Base-by-base conservation (phyloP, 768 basidiomycete species). In the Rossbeevera mucosa region DNA sequence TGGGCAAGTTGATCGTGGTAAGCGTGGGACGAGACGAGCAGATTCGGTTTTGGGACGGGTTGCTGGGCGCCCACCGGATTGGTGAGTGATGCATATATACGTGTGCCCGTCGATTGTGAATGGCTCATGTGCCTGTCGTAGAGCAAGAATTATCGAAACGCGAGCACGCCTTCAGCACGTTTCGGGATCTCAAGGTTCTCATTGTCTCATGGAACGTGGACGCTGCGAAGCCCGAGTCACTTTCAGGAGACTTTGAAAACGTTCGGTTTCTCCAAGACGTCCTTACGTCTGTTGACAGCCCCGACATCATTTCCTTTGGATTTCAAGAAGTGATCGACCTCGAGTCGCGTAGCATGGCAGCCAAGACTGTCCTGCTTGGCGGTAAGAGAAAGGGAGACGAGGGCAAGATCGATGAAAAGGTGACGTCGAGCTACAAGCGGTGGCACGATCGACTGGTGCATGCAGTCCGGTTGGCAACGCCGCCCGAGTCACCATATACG, bases 311-410 rank as follows among this genome's bases (percentile, higher is more conserved):
- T 57, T 80, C 84, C 4, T 95, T 99, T 60, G 94, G 94, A 2
- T 88, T 98, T 69, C 95, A 99, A 69, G 95, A 98, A 71, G 80
- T 97, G 33, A 91, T 99, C 54, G 93, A 96, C 64, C 80, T 99
- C n/a, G 94, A 96, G 59, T 85, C 82, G 57, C 84, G 91, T 55
- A 92, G 85, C 71, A 85, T 97, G 76, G 85, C 88, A 1, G 95
- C 95, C 61, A 94, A 96, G 72, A 91, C 86, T 18, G 83, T 98
- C 24, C 64, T 99, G 0, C 76, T 95, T 5, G 87, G 86, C 6
- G 76, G 77, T 14, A 80, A 84, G 57, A 90, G 85, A 71, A 82
- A 80, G 53, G 67, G 72, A 14, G 79, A 81, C 30, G 78, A 76
- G 5, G 70, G 76, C 38, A 69, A 68, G 50, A 62, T 71, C 7